Conservation (phyloP, 495 filamentous ascomycete genomes). For the Podospora australis region DNA sequence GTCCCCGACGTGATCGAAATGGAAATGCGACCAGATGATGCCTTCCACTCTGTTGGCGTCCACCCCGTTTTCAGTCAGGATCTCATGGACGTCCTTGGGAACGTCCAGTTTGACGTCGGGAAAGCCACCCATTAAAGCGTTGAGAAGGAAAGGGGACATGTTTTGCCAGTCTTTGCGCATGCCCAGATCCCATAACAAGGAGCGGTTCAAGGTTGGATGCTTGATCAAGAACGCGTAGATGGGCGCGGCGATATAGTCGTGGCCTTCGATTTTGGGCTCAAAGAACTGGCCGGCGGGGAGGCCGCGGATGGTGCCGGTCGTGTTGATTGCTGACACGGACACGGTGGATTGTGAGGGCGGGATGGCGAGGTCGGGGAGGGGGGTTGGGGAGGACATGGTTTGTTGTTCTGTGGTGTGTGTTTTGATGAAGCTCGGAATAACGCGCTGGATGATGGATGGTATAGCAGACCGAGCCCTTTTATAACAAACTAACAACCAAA, state of each 20-base stretch:
- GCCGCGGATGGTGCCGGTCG: slow-evolving; percentile 33
- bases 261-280: slow-evolving; percentile 36
- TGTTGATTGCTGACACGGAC: slow-evolving; percentile 51
- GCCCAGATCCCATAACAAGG: slow-evolving; percentile 55
- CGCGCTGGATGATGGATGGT: too few relatives aligned
- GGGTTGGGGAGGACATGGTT: too few relatives aligned
- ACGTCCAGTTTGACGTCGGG: slow-evolving; percentile 24
- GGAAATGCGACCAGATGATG: slow-evolving; percentile 54
- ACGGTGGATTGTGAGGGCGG: slow-evolving; percentile 42
- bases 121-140: slow-evolving; percentile 22
- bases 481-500: too few relatives aligned
- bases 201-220: slow-evolving; percentile 35
- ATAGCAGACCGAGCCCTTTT: too few relatives aligned
- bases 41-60: slow-evolving; percentile 44
- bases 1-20: slow-evolving; percentile 59
- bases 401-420: too few relatives aligned
- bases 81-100: slow-evolving; percentile 44
- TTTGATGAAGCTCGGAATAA: too few relatives aligned
- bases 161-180: slow-evolving; percentile 46
- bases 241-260: slow-evolving; percentile 35
- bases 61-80: slow-evolving; percentile 41
- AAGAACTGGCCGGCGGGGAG: slow-evolving; percentile 30
- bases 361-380: slow-evolving; percentile 38
- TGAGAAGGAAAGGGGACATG: slow-evolving; percentile 35
- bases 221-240: slow-evolving; percentile 51